Base-by-base conservation (phyloP, 441 rosid species). In the Populus tomentosa region DNA sequence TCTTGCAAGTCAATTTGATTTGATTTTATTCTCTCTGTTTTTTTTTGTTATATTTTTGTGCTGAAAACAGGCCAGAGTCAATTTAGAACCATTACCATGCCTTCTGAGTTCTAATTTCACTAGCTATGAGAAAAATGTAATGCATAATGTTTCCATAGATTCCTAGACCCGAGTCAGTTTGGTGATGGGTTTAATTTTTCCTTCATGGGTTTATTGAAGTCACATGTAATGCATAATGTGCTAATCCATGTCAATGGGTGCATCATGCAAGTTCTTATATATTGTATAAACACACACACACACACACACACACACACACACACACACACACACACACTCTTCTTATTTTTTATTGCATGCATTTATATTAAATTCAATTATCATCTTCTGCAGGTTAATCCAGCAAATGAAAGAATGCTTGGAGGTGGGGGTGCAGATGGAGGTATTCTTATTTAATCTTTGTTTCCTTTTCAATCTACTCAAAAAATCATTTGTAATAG, bases 361-460 rank as follows among this genome's bases (percentile, higher is more conserved):
- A 35, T 68, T 18, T 78, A 62, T 42, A n/a, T 40, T 24, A 24
- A 40, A 65, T 32, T 32, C 13, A 20, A 9, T 70, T 30, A 80
- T 61, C 11, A 7, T 56, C 50, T 69, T 69, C 46, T 77, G 14
- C 67, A 94, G 98, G 97, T 88, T 2, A 89, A 83, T 84, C 97
- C 97, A 18, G 98, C 98, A 46, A 93, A 94, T 75, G 91, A 82
- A 82, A 83, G 79, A 72, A 94, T 94, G 98, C 86, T 94, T 73
- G 97, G 98, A 74, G 98, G 98, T 72, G 97, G 92, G 80, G 98
- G 97, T 50, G 98, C 94, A 0, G 97, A 94, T 84, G 97, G 98
- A 87, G 95, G 97, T 91, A 82, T 2, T 50, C 30, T 24, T 42
- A 14, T 62, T 59, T 53, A 66, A 24, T 24, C 53, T 3, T 71